Percentiles rank a stretch among this genome's conserved stretches.
Conservation (phyloP, 371 early-diverging fungal species). For the Entomophthora muscae region DNA sequence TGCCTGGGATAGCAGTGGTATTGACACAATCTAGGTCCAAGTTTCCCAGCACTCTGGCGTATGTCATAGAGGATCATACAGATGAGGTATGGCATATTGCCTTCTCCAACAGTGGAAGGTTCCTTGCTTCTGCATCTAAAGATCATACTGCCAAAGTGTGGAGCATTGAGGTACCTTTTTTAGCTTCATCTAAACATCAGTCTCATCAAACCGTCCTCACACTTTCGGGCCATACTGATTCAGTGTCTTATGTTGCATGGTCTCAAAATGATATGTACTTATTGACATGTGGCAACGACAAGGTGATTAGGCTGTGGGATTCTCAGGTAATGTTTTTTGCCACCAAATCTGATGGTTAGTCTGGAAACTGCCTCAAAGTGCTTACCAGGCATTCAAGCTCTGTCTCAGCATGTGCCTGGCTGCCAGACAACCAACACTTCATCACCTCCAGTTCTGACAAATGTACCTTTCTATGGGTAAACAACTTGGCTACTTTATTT, state of each 20-base stretch:
- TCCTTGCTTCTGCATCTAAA: conserved; percentile 77
- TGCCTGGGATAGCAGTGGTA: too few relatives aligned
- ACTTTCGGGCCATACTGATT: conserved; percentile 9
- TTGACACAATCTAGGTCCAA: conserved; percentile 16
- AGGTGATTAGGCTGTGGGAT: conserved; percentile 63
- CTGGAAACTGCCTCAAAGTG: conserved; percentile 27
- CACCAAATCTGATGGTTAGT: not conserved
- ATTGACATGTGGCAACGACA: conserved; percentile 66
- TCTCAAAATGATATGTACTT: conserved; percentile 63
- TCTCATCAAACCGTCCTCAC: conserved; percentile 6
- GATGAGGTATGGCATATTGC: conserved; percentile 93
- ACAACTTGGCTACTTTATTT: not conserved
- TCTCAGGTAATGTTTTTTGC: conserved; percentile 26
- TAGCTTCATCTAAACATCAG: not conserved
- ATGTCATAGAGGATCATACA: conserved; percentile 50
- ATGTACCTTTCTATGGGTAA: conserved; percentile 50
- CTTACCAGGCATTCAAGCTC: conserved; percentile 43
- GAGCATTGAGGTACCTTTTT: conserved; percentile 22
- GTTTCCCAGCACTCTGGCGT: conserved; percentile 32
- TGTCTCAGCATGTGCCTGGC: conserved; percentile 70
- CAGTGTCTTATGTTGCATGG: conserved; percentile 62
- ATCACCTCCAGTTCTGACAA: conserved; percentile 68
- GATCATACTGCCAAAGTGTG: conserved; percentile 79
- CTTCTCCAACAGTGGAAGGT: conserved; percentile 71
- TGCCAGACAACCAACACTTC: conserved; percentile 52